A percentile compares a stretch with the other conserved stretches of the same genome.
These are phyloP conservation scores for Akanthomyces dipterigenus DNA, from an alignment of 2,329 filamentous ascomycete species.

Conservation along the genomic window DNA sequence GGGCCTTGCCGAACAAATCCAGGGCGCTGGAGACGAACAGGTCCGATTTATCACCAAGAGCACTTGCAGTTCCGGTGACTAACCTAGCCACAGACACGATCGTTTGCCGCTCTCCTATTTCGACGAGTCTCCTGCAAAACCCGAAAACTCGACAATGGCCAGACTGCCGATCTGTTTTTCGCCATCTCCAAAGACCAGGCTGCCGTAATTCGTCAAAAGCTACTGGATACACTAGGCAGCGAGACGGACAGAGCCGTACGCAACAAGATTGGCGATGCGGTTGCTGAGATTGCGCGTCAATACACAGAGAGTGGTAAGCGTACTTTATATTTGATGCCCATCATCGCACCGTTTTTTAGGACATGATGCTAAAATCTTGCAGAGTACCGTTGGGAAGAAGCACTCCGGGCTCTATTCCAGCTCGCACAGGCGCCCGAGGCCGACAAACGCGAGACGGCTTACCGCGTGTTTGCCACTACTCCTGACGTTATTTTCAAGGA, in stretches of 20 bases:
- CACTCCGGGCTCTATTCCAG: constrained; percentile 79
- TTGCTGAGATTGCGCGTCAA: constrained; percentile 90
- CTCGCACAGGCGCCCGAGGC: constrained; percentile 80
- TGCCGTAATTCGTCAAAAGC: constrained; percentile 71
- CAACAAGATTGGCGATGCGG: constrained; percentile 96
- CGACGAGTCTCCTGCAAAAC: constrained; percentile 87
- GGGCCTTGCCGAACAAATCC: constrained; percentile 88
- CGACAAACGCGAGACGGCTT: constrained; percentile 84
- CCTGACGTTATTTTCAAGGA: constrained; percentile 94
- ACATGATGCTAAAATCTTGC: constrained; percentile 11
- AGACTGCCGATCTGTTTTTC: constrained; percentile 77
- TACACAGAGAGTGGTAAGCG: constrained; percentile 82
- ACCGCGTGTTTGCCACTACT: constrained; percentile 90
- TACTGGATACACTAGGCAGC: constrained; percentile 67
- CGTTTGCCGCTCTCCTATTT: constrained; percentile 91
- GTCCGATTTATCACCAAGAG: constrained; percentile 38
- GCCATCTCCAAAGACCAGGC: constrained; percentile 69
- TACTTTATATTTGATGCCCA: background rate
- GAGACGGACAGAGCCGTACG: constrained; percentile 71
- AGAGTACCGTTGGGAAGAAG: constrained; percentile 85
- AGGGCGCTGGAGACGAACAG: constrained; percentile 63
- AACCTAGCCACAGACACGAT: constrained; percentile 59
- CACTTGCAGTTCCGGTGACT: constrained; percentile 13
- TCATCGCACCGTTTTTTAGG: too few species aligned
- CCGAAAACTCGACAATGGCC: constrained; percentile 65